Evolutionary conservation across 78 protist genomes (phyloP).

Genomic region (Polysphondylium violaceum): DNA sequence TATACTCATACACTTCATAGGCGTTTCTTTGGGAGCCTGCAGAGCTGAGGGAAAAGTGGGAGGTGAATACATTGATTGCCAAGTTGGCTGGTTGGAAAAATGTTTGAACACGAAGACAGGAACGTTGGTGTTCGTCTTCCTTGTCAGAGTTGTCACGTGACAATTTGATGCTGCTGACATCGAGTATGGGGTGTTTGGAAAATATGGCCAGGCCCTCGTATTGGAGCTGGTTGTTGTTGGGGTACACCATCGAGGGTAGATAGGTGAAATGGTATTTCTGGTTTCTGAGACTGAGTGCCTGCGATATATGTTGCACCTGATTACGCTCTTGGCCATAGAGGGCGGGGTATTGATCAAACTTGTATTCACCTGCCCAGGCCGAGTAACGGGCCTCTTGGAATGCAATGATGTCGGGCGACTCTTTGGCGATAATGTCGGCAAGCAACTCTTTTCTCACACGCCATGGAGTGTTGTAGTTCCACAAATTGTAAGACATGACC

Average conservation of each 20-base stretch:
- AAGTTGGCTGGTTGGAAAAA: not conserved
- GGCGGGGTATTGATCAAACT: not conserved
- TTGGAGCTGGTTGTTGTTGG: not conserved
- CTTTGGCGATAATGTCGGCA: conserved; percentile 7
- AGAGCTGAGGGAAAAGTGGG: conserved; percentile 40
- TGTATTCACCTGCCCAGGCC: conserved; percentile 26
- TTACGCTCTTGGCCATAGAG: conserved; percentile 51
- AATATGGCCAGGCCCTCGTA: conserved; percentile 59
- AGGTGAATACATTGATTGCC: conserved; percentile 23
- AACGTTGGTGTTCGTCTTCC: conserved; percentile 57
- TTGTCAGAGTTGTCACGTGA: not conserved
- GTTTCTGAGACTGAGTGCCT: conserved; percentile 13
- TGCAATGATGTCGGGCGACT: conserved; percentile 43
- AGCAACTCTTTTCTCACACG: conserved; percentile 22
- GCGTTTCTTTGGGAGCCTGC: conserved; percentile 47
- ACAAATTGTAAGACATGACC: conserved; percentile 46
- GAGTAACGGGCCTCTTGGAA: conserved; percentile 52
- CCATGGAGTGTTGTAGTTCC: conserved; percentile 73
- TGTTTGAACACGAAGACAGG: conserved; percentile 10
- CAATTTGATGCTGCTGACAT: conserved; percentile 3
- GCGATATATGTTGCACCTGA: conserved; percentile 46
- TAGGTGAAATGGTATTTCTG: conserved; percentile 30
- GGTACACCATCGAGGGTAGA: conserved; percentile 55
- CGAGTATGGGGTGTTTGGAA: conserved; percentile 22
- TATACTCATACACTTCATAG: conserved; percentile 12